These are phyloP conservation scores for Trichoderma brevicompactum DNA, from an alignment of 2,329 filamentous ascomycete species.

Conservation along the genomic window DNA sequence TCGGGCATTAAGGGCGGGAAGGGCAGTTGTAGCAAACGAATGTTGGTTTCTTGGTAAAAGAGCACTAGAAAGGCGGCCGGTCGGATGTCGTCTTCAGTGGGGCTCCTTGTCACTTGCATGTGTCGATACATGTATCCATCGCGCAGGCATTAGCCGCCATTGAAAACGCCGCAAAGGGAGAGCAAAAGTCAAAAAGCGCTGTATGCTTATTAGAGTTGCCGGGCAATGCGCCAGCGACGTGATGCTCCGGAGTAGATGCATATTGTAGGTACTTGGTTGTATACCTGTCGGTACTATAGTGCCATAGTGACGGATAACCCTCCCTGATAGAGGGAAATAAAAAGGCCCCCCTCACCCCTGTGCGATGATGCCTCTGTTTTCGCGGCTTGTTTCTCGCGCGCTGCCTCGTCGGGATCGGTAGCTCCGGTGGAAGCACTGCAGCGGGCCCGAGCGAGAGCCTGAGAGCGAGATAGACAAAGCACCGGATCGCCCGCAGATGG, in stretches of 20 bases:
- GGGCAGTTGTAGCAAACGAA: not conserved
- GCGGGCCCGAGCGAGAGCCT: slow-evolving; percentile 12
- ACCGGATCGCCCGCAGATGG: slow-evolving; percentile 22
- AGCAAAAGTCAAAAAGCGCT: not conserved
- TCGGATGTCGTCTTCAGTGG: slow-evolving; percentile 44
- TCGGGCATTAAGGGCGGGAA: not conserved
- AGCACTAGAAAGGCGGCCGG: slow-evolving; percentile 34
- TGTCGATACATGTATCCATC: not conserved
- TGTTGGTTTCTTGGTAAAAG: slow-evolving; percentile 25
- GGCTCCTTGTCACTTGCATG: not conserved
- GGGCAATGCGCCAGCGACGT: not conserved
- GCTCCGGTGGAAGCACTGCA: slow-evolving; percentile 25
- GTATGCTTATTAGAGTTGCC: not conserved
- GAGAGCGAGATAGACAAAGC: not conserved
- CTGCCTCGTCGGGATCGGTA: slow-evolving; percentile 2
- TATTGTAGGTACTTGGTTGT: too few relatives aligned
- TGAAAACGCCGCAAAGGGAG: not conserved
- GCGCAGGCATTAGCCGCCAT: not conserved
- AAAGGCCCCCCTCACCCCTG: not conserved
- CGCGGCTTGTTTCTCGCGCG: not conserved
- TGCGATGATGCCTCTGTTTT: not conserved
- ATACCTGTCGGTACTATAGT: too few relatives aligned
- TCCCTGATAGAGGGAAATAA: not conserved
- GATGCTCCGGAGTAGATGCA: too few relatives aligned
- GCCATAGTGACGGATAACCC: too few relatives aligned